These are phyloP conservation scores for Arctium lappa DNA, from an alignment of 129 eudicot species.

Conservation along the genomic window DNA sequence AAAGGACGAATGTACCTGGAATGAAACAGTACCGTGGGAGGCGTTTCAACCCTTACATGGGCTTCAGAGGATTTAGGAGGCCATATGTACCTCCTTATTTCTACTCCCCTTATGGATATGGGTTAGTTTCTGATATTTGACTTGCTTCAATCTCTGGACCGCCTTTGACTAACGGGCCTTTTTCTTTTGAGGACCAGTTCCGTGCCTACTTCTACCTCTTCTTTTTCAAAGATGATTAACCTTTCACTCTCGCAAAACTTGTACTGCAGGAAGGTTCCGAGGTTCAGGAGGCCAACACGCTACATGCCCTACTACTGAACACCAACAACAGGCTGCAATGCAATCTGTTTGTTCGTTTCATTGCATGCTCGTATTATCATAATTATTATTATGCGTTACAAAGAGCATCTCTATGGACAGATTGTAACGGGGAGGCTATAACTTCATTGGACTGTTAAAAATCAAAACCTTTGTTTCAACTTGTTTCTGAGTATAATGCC, in stretches of 20 bases:
- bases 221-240: neutral
- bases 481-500: neutral
- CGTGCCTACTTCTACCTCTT: neutral
- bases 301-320: slow-evolving; percentile 85
- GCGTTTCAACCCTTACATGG: slow-evolving; percentile 68
- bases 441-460: neutral
- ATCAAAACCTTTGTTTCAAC: neutral
- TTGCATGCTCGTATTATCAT: neutral
- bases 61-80: slow-evolving; percentile 58
- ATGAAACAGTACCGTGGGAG: slow-evolving; percentile 84
- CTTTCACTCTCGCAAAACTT: neutral
- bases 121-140: slow-evolving; percentile 37
- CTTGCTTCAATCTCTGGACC: neutral
- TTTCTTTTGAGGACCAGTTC: neutral
- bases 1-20: slow-evolving; percentile 96
- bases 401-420: neutral
- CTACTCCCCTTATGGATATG: slow-evolving; percentile 86
- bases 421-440: neutral
- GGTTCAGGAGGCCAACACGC: slow-evolving; percentile 86
- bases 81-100: slow-evolving; percentile 71
- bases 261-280: slow-evolving; percentile 80
- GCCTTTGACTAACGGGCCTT: neutral
- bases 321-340: slow-evolving; percentile 2
- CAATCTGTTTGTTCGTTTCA: neutral
- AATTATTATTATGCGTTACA: neutral